These are phyloP conservation scores for Tricholoma hemisulphureum DNA, from an alignment of 768 basidiomycete species.

Conservation along the genomic window DNA sequence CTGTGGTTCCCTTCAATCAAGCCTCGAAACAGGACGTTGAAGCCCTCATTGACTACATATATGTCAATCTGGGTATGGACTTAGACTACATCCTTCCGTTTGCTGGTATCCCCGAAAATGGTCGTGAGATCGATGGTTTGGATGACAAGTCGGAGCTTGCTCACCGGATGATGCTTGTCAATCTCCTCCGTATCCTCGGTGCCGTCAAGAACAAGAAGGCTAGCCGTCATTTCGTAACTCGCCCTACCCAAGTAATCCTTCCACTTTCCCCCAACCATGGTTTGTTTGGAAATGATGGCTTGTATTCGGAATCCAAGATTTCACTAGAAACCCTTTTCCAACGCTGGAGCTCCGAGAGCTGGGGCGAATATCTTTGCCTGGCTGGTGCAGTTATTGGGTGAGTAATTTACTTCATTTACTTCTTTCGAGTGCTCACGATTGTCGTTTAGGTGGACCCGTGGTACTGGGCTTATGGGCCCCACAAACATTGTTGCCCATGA, in stretches of 20 bases:
- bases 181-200: conserved; percentile 92
- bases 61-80: conserved; percentile 91
- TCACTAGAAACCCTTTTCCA: conserved; percentile 97
- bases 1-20: conserved; percentile 99
- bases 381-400: conserved; percentile 98
- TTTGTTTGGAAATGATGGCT: conserved; percentile 94
- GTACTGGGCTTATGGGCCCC: conserved; percentile 94
- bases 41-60: conserved; percentile 97
- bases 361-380: conserved; percentile 98
- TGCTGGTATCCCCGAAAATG: conserved; percentile 97
- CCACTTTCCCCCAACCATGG: conserved; percentile 98
- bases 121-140: conserved; percentile 94
- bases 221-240: conserved; percentile 92
- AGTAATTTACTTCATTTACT: conserved; percentile 22
- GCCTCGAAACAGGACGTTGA: conserved; percentile 99
- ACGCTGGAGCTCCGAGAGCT: conserved; percentile 96
- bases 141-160: conserved; percentile 98
- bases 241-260: conserved; percentile 97
- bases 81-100: conserved; percentile 98
- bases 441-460: conserved; percentile 84
- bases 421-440: conserved; percentile 8
- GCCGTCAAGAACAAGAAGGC: conserved; percentile 99
- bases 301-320: conserved; percentile 98
- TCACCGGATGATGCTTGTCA: conserved; percentile 98
- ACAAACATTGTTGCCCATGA: conserved; percentile 94